Conservation (phyloP, 805 yeast genomes). For the Blastobotrys americana region DNA sequence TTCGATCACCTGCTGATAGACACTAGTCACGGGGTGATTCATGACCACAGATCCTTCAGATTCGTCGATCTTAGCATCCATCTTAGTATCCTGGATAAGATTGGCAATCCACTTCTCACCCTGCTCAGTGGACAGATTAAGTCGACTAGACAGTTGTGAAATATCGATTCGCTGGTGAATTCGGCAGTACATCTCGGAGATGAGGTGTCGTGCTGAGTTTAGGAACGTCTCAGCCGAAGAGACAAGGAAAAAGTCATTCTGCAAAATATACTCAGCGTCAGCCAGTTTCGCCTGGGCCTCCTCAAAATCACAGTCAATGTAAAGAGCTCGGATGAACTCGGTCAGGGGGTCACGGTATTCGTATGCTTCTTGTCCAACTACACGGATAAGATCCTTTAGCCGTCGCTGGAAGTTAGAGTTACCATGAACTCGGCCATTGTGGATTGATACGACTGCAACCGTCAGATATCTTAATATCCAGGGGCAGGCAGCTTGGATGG, state of each 20-base stretch:
- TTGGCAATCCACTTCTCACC: slow-evolving; percentile 47
- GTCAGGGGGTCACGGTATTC: slow-evolving; percentile 63
- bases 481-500: slow-evolving; percentile 65
- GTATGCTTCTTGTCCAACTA: slow-evolving; percentile 54
- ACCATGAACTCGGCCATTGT: slow-evolving; percentile 26
- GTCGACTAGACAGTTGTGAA: slow-evolving; percentile 37
- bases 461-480: slow-evolving; percentile 62
- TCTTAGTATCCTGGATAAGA: slow-evolving; percentile 42
- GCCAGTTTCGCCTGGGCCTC: slow-evolving; percentile 42
- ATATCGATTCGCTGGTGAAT: slow-evolving; percentile 47
- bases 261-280: slow-evolving; percentile 42
- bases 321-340: slow-evolving; percentile 46
- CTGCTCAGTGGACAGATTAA: slow-evolving; percentile 40
- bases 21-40: slow-evolving; percentile 47
- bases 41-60: slow-evolving; percentile 46
- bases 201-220: slow-evolving; percentile 43
- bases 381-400: slow-evolving; percentile 50
- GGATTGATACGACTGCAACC: slow-evolving; percentile 43
- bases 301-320: slow-evolving; percentile 53
- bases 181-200: slow-evolving; percentile 48
- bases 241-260: slow-evolving; percentile 52
- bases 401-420: slow-evolving; percentile 41
- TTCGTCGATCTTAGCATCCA: slow-evolving; percentile 50
- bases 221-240: slow-evolving; percentile 37
- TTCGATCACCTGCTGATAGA: slow-evolving; percentile 62